A percentile compares a stretch with the other conserved stretches of the same genome.
These are phyloP conservation scores for Aspergillus ruber DNA, from an alignment of 2,329 filamentous ascomycete species.

Conservation along the genomic window DNA sequence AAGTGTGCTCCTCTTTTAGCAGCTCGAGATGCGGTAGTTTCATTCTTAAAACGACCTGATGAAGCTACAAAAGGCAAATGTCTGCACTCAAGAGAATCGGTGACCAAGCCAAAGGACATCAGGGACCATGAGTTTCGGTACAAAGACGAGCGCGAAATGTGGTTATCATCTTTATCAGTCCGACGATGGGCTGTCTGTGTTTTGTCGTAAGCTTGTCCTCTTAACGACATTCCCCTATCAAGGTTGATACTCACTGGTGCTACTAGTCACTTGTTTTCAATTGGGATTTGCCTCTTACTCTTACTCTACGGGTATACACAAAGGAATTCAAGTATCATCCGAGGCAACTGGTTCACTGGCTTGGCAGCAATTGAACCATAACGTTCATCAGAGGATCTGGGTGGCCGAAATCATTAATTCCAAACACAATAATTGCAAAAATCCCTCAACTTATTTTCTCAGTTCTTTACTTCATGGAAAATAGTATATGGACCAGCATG, in stretches of 20 bases:
- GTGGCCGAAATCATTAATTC: slow-evolving; percentile 5
- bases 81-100: slow-evolving; percentile 17
- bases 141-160: too few species aligned
- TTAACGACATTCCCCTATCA: too few species aligned
- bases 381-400: slow-evolving; percentile 2
- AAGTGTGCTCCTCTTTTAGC: slow-evolving; percentile 22
- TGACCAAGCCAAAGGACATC: too few species aligned
- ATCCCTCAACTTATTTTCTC: slow-evolving; percentile 30
- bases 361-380: slow-evolving; percentile 3
- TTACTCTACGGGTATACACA: too few species aligned
- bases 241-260: too few species aligned
- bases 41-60: slow-evolving; percentile 30
- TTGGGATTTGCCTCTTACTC: too few species aligned
- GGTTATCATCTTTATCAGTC: too few species aligned
- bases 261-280: too few species aligned
- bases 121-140: too few species aligned
- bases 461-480: slow-evolving; percentile 30
- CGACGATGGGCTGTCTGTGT: too few species aligned
- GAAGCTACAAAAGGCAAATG: slow-evolving; percentile 17
- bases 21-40: slow-evolving; percentile 32
- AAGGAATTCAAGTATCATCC: too few species aligned
- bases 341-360: slow-evolving; percentile 3
- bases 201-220: too few species aligned
- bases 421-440: slow-evolving; percentile 26
- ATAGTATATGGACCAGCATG: slow-evolving; percentile 40